A percentile compares a stretch with the other conserved stretches of the same genome.
Conservation (phyloP, 2,329 filamentous ascomycete species). For the Monosporascus sp. region DNA sequence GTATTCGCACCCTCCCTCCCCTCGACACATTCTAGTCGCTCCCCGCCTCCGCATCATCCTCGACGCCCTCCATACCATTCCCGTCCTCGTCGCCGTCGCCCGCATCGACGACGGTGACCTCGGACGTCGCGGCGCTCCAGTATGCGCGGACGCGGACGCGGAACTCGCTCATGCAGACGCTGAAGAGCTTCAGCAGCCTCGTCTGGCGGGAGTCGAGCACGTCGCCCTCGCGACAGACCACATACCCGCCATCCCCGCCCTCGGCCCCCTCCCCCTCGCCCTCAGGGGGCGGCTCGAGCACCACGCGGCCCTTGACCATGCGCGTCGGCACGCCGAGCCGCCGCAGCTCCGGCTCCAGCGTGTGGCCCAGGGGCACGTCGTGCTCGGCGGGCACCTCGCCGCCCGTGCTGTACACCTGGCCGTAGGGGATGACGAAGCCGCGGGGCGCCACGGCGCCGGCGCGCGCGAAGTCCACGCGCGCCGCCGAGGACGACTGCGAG, state of each 20-base stretch:
- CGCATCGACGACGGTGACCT: slow-evolving; percentile 51
- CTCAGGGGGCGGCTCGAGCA: slow-evolving; percentile 49
- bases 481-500: slow-evolving; percentile 44
- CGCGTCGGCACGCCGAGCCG: slow-evolving; percentile 85
- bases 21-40: slow-evolving; percentile 9
- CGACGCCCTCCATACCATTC: slow-evolving; percentile 16
- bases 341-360: slow-evolving; percentile 82
- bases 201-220: slow-evolving; percentile 87
- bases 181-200: slow-evolving; percentile 87
- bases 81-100: slow-evolving; percentile 25
- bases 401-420: slow-evolving; percentile 73
- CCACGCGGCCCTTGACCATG: slow-evolving; percentile 82
- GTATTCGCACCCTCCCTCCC: not conserved
- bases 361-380: slow-evolving; percentile 82
- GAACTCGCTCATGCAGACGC: slow-evolving; percentile 87
- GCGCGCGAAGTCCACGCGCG: slow-evolving; percentile 77
- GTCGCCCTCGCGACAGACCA: slow-evolving; percentile 80
- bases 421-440: slow-evolving; percentile 73
- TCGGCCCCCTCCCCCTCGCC: slow-evolving; percentile 47
- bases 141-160: slow-evolving; percentile 72
- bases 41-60: slow-evolving; percentile 17
- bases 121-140: slow-evolving; percentile 54
- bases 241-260: slow-evolving; percentile 51
- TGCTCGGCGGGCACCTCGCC: slow-evolving; percentile 75
- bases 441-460: slow-evolving; percentile 72